phyloP scores from a whole-genome alignment of 345 rosid genomes.

The thale cress (Arabidopsis thaliana) region DNA sequence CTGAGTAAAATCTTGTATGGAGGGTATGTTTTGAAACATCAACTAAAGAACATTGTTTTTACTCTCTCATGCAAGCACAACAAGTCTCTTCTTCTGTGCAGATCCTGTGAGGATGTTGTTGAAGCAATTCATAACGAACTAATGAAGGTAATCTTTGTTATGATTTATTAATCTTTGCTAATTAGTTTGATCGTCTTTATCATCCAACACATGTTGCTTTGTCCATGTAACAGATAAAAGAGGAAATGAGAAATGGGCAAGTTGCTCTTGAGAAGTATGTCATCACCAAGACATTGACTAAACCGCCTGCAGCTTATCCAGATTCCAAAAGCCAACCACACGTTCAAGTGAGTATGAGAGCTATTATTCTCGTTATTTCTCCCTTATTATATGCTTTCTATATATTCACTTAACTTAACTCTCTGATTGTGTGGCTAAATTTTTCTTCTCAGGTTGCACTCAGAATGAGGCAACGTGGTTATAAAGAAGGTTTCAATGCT shows the following conservation, averaged over 20 bases:
- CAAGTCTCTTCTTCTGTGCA: slow-evolving; percentile 44
- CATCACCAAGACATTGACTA: slow-evolving; percentile 94
- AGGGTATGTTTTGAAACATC: slow-evolving; percentile 59
- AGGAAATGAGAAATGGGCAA: slow-evolving; percentile 92
- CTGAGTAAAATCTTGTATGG: slow-evolving; percentile 87
- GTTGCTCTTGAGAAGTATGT: slow-evolving; percentile 89
- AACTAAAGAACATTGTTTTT: background rate
- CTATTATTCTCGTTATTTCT: slow-evolving; percentile 22
- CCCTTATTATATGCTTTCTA: background rate
- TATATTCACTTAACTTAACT: slow-evolving; percentile 17
- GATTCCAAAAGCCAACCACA: slow-evolving; percentile 98
- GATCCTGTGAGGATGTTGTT: slow-evolving; percentile 94
- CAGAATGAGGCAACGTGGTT: slow-evolving; percentile 88
- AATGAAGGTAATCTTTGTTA: slow-evolving; percentile 62
- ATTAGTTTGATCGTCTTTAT: slow-evolving; percentile 3
- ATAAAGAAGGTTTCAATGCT: slow-evolving; percentile 74
- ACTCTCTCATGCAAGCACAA: slow-evolving; percentile 23
- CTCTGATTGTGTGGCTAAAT: slow-evolving; percentile 35
- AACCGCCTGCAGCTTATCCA: slow-evolving; percentile 92
- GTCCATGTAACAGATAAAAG: slow-evolving; percentile 69
- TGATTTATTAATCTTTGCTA: slow-evolving; percentile 5
- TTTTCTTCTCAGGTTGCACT: slow-evolving; percentile 79
- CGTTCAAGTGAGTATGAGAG: slow-evolving; percentile 70
- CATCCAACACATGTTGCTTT: slow-evolving; percentile 24
- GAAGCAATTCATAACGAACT: slow-evolving; percentile 87